Evolutionary conservation across 495 filamentous ascomycete genomes (phyloP).

Genomic region (Platismatia glauca): DNA sequence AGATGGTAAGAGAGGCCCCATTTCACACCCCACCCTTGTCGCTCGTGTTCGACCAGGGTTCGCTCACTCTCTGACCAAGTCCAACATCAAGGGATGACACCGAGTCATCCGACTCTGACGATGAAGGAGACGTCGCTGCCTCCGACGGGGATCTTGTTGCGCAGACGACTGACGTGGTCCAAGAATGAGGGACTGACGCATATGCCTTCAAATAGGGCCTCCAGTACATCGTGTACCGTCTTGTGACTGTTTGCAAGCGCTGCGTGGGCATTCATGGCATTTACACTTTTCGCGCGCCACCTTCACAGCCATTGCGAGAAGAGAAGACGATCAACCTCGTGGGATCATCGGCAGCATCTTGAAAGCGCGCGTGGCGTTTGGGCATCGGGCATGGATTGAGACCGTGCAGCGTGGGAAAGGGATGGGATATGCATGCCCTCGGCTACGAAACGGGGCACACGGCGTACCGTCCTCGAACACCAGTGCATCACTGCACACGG

Average conservation of each 20-base stretch:
- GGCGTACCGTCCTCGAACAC: neutral
- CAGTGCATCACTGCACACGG: neutral
- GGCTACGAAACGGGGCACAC: conserved; percentile 6
- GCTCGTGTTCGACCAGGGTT: conserved; percentile 19
- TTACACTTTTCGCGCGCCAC: conserved; percentile 10
- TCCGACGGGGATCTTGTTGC: conserved; percentile 2
- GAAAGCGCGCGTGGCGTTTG: conserved; percentile 5
- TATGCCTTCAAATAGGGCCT: conserved; percentile 23
- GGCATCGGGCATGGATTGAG: neutral
- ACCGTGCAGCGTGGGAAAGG: neutral
- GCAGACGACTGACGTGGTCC: neutral
- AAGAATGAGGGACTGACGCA: conserved; percentile 14
- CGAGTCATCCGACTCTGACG: conserved; percentile 14
- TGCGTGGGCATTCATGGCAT: conserved; percentile 15
- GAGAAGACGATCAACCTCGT: neutral
- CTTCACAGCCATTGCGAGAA: conserved; percentile 1
- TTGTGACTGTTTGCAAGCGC: conserved; percentile 26
- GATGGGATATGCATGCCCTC: conserved; percentile 1
- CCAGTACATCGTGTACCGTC: conserved; percentile 26
- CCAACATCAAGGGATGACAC: conserved; percentile 13
- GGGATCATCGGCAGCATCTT: neutral
- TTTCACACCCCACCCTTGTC: conserved; percentile 7
- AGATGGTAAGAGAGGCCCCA: conserved; percentile 48
- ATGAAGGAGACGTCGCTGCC: conserved; percentile 7
- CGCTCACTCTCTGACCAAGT: conserved; percentile 16